Evolutionary conservation across 257 asterid genomes (phyloP).

Genomic region (Nemophila menziesii): DNA sequence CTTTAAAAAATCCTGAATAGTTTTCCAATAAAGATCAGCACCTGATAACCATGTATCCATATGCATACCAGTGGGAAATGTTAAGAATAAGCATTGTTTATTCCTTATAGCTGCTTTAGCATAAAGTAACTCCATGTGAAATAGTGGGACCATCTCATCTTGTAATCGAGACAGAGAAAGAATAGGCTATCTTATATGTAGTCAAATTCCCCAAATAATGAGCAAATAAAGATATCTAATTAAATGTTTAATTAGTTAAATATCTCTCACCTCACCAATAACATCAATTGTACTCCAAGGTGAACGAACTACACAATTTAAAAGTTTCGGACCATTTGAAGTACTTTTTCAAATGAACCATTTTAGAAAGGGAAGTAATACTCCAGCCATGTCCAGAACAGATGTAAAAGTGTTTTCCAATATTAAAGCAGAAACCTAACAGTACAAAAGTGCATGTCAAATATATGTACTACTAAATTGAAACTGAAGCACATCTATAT

Average conservation of each 20-base stretch:
- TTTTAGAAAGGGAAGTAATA: constrained; percentile 72
- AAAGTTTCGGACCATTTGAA: constrained; percentile 62
- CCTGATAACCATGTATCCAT: constrained; percentile 96
- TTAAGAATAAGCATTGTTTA: constrained; percentile 49
- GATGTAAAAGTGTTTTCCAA: constrained; percentile 95
- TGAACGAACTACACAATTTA: constrained; percentile 81
- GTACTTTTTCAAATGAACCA: constrained; percentile 82
- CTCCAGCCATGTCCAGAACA: constrained; percentile 96
- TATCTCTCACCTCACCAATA: constrained; percentile 83
- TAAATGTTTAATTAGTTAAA: too few relatives aligned
- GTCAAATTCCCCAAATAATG: constrained; percentile 9
- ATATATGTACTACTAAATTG: constrained; percentile 1
- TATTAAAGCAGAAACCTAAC: constrained; percentile 70
- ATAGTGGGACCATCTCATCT: constrained; percentile 95
- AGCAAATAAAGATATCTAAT: too few relatives aligned
- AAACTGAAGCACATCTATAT: too few relatives aligned
- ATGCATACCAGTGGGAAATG: constrained; percentile 88
- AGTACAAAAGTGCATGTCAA: constrained; percentile 11
- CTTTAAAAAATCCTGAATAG: constrained; percentile 53
- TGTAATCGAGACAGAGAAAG: constrained; percentile 85
- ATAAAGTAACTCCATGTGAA: constrained; percentile 81
- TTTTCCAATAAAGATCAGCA: constrained; percentile 84
- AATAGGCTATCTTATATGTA: constrained; percentile 76
- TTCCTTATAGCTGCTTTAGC: constrained; percentile 91
- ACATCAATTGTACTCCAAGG: constrained; percentile 92